Evolutionary conservation across 2,329 filamentous ascomycete species (phyloP), one percentile per base, ranked within the genome.

Genomic region (Aspergillus awamori): DNA sequence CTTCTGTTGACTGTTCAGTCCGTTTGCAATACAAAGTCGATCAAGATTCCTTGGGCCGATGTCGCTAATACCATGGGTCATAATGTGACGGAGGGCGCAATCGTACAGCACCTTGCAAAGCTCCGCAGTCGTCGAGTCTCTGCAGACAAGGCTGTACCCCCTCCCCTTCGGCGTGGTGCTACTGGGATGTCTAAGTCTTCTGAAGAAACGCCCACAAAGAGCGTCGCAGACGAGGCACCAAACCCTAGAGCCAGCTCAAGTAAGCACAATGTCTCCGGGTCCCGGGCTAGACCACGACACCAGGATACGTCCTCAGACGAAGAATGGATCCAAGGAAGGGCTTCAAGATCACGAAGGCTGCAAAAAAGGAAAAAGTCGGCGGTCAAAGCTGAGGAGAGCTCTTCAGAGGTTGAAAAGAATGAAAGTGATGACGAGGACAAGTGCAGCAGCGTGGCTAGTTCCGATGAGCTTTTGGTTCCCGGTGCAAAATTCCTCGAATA

Each of bases 21-120:
- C 6, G 73, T 73, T 6, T 82, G 78, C 66, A 79, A 77, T 38
- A 54, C 63, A 3, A 51, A 68, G 3, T 69, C 70, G 1, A 61
- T 81, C 17, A 78, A 73, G 58, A 72, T 83, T 20, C 80, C 81
- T 8, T 82, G 79, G 78, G 65, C 68, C 1, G 62, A 75, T 2
- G 72, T 81, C 22, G 79, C 79, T 5, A 53, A 64, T 22, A 63
- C 70, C 1, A 79, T 82, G 76, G 76, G 75, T 5, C 58, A 70
- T 1, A 72, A 72, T n/a, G 77, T 78, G 58, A 76, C 74, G 0
- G 78, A 78, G 52, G 79, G 80, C 2, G 77, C 80, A 1, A 80
- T 82, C 22, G 68, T 78, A 1, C 81, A 83, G 63, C 81, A 82
- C 56, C 68, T 82, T 13, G 72, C 79, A 0, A 82, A 83, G 60